phyloP scores from a whole-genome alignment of 1,139 yeast species.

The Scheffersomyces illinoinensis region DNA sequence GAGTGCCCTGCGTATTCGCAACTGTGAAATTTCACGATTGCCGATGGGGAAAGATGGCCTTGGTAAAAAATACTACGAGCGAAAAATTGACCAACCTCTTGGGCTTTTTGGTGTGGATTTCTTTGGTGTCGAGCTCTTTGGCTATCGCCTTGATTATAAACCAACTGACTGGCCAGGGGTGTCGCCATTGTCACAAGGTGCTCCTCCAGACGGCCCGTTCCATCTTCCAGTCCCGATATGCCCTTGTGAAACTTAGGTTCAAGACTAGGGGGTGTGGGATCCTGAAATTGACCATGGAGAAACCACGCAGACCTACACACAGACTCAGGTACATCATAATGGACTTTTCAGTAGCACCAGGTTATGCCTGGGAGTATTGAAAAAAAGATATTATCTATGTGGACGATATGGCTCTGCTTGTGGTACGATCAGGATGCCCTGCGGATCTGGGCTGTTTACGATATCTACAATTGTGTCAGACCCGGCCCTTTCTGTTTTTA shows the following conservation, averaged over 20 bases:
- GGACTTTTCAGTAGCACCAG: background rate
- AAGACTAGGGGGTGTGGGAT: background rate
- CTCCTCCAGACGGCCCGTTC: background rate
- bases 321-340: background rate
- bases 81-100: background rate
- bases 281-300: background rate
- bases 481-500: too few species aligned
- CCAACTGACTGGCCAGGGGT: background rate
- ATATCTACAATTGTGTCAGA: too few species aligned
- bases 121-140: background rate
- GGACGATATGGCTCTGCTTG: background rate
- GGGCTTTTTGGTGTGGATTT: background rate
- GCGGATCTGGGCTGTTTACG: too few species aligned
- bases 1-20: background rate
- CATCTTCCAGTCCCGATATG: background rate
- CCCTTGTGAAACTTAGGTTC: background rate
- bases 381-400: background rate
- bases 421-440: background rate
- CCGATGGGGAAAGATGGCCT: background rate
- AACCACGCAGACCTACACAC: background rate
- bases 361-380: background rate
- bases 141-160: background rate
- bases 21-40: background rate
- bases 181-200: background rate
- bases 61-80: background rate